Base-by-base conservation (phyloP, 805 yeast species). In the Yueomyces sinensis region DNA sequence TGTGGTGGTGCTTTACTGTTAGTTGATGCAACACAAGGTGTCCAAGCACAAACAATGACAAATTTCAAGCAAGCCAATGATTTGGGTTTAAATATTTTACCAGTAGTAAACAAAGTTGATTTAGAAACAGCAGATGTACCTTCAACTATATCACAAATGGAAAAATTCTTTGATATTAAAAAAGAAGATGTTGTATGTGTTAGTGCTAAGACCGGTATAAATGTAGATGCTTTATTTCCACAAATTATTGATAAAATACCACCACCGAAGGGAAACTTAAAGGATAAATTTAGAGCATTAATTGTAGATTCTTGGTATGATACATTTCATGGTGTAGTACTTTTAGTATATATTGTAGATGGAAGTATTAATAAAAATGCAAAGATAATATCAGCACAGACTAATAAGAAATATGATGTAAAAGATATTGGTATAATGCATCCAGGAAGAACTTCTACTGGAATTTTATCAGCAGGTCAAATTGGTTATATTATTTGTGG, bases 241-340 rank as follows among this genome's bases (percentile, higher is more conserved):
- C 73, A 80, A 4, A 76, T 89, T 17, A 71, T 89, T 27, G 80
- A 77, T 42, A 70, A 76, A 29, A 76, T 91, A n/a, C 93, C 94
- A 1, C 61, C 79, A 3, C 95, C 95, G 1, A 54, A 60, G 0
- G 93, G 94, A 4, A 57, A 63, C 15, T 32, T 53, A 0, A 58
- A 80, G 32, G 70, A 81, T 42, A 82, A 86, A 1, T 70, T 89
- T 37, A 43, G 61, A 33, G 56, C 54, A 3, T 39, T 56, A 18
- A 63, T 89, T 32, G 94, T 89, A n/a, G 98, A 89, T 54, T 87
- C 96, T 3, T 89, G 98, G 98, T 91, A 86, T 52, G 97, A 89
- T 52, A 68, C 83, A 3, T 91, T 83, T 47, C 70, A 82, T 9
- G 98, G 98, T 2, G 97, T 89, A 4, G 82, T 91, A 3, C 65